Conservation (phyloP, 2,329 filamentous ascomycete genomes). For the Fusarium fujikuroi region DNA sequence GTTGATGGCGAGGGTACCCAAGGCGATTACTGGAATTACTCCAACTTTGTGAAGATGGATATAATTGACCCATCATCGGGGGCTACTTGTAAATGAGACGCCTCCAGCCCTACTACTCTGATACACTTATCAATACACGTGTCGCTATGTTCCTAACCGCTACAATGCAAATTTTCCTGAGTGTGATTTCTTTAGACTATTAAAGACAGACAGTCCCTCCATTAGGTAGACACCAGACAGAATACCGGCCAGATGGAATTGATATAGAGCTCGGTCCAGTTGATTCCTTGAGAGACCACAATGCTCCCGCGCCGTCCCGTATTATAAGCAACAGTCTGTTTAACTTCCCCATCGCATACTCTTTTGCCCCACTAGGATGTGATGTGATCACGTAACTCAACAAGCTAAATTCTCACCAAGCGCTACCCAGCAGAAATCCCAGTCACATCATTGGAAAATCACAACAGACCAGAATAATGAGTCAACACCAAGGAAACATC, state of each 20-base stretch:
- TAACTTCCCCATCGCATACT: no score
- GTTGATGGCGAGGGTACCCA: neutral
- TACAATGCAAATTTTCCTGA: rapidly evolving
- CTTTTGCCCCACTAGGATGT: no score
- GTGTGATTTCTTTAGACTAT: neutral
- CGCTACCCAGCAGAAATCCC: neutral
- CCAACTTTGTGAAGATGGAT: neutral
- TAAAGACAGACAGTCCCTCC: neutral
- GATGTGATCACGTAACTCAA: no score
- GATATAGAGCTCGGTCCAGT: neutral
- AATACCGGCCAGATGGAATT: no score
- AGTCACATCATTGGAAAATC: no score
- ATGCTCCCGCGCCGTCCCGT: neutral
- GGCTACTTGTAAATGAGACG: neutral
- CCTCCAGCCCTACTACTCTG: rapidly evolving
- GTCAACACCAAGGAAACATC: rapidly evolving
- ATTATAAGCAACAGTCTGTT: neutral
- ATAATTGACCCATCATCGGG: neutral
- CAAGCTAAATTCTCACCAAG: neutral
- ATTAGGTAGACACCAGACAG: neutral
- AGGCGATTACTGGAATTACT: neutral
- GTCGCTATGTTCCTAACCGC: neutral
- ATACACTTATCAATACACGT: neutral
- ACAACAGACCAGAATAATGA: neutral
- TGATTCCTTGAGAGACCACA: neutral